phyloP scores from a whole-genome alignment of 257 asterid species.

The Gardenia jasminoides region DNA sequence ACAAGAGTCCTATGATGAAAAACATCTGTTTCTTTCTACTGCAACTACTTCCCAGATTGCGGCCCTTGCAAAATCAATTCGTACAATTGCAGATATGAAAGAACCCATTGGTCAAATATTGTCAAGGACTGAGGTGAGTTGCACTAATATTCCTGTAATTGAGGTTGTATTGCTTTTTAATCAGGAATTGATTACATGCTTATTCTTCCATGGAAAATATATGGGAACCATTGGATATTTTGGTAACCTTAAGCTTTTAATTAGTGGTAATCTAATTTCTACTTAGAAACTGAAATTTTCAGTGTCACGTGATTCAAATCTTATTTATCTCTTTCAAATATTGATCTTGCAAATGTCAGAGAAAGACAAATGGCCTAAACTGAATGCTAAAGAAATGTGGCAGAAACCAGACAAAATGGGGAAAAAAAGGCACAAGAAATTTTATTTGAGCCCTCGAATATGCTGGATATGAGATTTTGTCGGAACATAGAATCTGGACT shows the following conservation, averaged over 20 bases:
- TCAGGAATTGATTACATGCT: not conserved
- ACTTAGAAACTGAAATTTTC: not conserved
- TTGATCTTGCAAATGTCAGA: not conserved
- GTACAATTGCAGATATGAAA: conserved; percentile 76
- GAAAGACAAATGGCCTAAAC: not conserved
- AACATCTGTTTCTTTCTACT: conserved; percentile 11
- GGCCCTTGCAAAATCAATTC: conserved; percentile 70
- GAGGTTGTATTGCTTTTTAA: too few relatives aligned
- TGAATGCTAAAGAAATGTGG: not conserved
- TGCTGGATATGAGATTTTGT: not conserved
- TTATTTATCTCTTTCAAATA: not conserved
- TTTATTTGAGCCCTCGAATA: not conserved
- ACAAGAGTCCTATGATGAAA: not conserved
- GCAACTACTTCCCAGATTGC: conserved; percentile 10
- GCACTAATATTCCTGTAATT: not conserved
- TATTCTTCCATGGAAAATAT: not conserved
- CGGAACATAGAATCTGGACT: not conserved
- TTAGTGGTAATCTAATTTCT: not conserved
- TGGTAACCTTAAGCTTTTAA: not conserved
- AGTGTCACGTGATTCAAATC: not conserved
- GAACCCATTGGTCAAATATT: conserved; percentile 80
- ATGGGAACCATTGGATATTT: not conserved
- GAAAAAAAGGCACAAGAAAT: not conserved
- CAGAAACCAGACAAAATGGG: not conserved
- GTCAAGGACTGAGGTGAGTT: conserved; percentile 69